Evolutionary conservation across 805 yeast genomes (phyloP), one percentile per base, ranked within the genome.

Genomic region (Cyberlindnera lachancei): DNA sequence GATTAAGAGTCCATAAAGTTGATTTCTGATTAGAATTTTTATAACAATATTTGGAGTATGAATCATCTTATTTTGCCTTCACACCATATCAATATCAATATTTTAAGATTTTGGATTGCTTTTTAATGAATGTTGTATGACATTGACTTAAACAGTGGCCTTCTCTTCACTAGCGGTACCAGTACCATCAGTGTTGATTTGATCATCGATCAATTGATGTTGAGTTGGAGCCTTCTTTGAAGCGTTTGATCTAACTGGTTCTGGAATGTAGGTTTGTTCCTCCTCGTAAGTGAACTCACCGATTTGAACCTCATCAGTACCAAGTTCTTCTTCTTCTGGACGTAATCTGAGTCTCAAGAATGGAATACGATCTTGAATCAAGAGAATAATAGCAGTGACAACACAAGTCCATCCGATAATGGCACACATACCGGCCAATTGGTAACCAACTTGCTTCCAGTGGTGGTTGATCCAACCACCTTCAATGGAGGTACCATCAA

Each of bases 381-480:
- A 60, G 45, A 86, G 65, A 27, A 90, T 62, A 36, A 82, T 64
- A 5, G 81, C 69, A 18, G 95, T 83, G 35, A 84, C 74, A 6
- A 59, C 68, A 48, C 83, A 79, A 4, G 94, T 69, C 84, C 94
- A 90, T 11, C 70, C 65, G 33, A 79, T 79, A 38, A 78, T 75
- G 10, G 94, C 70, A 37, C 67, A 58, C 42, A 77, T 67, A 28
- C 82, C 94, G 17, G 95, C 90, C 44, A 86, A 63, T 67, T 90
- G 96, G 61, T 79, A 80, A 45, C 94, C 92, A 44, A 87, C 73
- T 64, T 87, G 96, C 37, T 61, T 68, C 59, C 70, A 84, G 66
- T 85, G 73, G 48, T 82, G 86, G 65, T 82, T 81, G 40, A 87
- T 60, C 92, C 95, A 84, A 39, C 96, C 96, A 51, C 95, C 94